Percentiles rank a stretch among this genome's conserved stretches.
Evolutionary conservation across 2,329 filamentous ascomycete species (phyloP).

Genomic region (Colletotrichum kahawae): DNA sequence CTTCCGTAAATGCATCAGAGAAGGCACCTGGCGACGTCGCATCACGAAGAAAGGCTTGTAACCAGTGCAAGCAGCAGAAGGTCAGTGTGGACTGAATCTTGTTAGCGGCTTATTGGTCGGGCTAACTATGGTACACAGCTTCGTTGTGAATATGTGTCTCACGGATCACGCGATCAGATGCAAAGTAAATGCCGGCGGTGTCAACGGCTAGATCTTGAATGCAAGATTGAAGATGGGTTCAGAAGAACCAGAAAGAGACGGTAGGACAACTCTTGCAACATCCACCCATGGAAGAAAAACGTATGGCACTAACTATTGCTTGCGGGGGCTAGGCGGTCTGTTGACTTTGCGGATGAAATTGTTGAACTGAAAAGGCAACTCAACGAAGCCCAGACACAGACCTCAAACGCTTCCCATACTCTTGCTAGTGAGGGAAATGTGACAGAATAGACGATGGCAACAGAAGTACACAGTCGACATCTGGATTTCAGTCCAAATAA

Average conservation of each 20-base stretch:
- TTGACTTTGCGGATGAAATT: not conserved
- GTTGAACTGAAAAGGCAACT: not conserved
- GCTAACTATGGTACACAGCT: not conserved
- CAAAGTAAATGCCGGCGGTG: not conserved
- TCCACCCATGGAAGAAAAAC: not conserved
- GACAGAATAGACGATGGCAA: not conserved
- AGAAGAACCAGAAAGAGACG: not conserved
- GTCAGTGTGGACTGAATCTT: not conserved
- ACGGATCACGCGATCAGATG: not conserved
- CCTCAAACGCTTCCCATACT: not conserved
- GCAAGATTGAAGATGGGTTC: not conserved
- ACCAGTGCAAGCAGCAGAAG: not conserved
- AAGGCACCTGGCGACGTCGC: not conserved
- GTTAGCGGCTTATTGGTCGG: not conserved
- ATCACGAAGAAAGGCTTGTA: not conserved
- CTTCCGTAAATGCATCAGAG: not conserved
- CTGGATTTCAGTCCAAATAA: not conserved
- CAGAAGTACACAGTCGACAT: not conserved
- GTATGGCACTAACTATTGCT: not conserved
- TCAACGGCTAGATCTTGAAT: not conserved
- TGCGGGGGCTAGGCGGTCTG: not conserved
- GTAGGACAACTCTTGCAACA: not conserved
- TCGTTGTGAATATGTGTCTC: not conserved
- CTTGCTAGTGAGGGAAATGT: not conserved
- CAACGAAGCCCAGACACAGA: not conserved